These are phyloP conservation scores for Diaporthe ilicicola DNA, from an alignment of 2,329 filamentous ascomycete genomes.

Conservation along the genomic window DNA sequence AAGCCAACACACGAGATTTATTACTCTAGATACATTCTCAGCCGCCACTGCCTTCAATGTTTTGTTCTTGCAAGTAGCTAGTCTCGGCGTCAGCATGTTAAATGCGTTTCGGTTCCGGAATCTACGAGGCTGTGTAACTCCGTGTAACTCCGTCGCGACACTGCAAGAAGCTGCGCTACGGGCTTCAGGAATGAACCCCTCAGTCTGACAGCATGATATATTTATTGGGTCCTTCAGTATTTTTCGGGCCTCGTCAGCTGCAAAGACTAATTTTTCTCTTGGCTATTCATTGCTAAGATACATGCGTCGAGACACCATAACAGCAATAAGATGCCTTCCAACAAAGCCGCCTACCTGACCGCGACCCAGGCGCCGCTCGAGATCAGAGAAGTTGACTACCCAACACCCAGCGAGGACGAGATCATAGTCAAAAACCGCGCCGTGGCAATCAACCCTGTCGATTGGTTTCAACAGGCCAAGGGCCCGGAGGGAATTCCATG, in stretches of 20 bases:
- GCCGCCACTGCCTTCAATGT: no score
- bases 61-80: neutral
- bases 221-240: neutral
- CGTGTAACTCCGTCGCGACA: neutral
- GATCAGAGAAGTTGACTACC: slow-evolving; percentile 22
- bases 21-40: no score
- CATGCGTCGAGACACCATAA: no score
- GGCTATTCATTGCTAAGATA: neutral
- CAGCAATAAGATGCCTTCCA: slow-evolving; percentile 18
- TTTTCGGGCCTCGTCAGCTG: neutral
- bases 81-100: neutral
- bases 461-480: slow-evolving; percentile 41
- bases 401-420: slow-evolving; percentile 29
- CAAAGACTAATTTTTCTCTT: neutral
- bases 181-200: neutral
- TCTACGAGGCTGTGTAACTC: neutral
- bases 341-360: slow-evolving; percentile 25
- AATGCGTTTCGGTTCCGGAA: slow-evolving; percentile 8
- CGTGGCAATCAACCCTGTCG: slow-evolving; percentile 46
- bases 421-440: slow-evolving; percentile 42
- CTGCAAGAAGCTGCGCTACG: no score
- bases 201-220: neutral
- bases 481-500: slow-evolving; percentile 40
- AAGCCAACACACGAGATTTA: no score
- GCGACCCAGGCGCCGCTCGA: slow-evolving; percentile 25